Base-by-base conservation (phyloP, 1,139 yeast genomes). In the Blastobotrys malaysiensis region DNA sequence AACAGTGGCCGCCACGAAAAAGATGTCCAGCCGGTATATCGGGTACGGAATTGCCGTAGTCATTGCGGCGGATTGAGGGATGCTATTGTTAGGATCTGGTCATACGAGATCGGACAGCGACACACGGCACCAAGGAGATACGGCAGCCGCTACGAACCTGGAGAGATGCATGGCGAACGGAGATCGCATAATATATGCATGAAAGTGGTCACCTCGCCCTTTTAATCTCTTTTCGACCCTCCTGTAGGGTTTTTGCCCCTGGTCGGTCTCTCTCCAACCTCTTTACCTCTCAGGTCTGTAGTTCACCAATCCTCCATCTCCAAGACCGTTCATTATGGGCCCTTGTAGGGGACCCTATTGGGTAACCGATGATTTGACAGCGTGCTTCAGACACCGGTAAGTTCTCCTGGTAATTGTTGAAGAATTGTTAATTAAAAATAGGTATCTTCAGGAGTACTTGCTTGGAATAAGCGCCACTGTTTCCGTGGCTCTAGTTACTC, bases 331-430 rank as follows among this genome's bases (percentile, higher is more conserved):
- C 14, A 31, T 31, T 31, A 31, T 31, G 39, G 39, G 39, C 14
- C 26, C 48, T 52, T 62, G 67, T 39, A n/a, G 55, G 9, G 65
- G 61, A 27, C 60, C 65, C 9, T 43, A 57, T 43, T 66, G 69
- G 69, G 56, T 55, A 31, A 55, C 56, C 9, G 69, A 65, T 44
- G 69, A 65, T 51, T 51, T 67, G 22, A 61, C 58, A 39, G 56
- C 59, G 4, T 67, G 70, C 49, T 55, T 54, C 51, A 53, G 62
- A 24, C 69, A 67, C 45, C 51, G 54, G 69, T 65, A 60, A 52
- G 68, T 57, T 49, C 52, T 51, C n/a, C n/a, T n/a, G n/a, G n/a
- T n/a, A n/a, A n/a, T n/a, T n/a, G n/a, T n/a, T n/a, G 22, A 14
- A 57, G 21, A 63, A 65, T 4, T 55, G 22, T 3, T n/a, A 47